Base-by-base conservation (phyloP, 768 basidiomycete species). In the Amanita molliuscula region DNA sequence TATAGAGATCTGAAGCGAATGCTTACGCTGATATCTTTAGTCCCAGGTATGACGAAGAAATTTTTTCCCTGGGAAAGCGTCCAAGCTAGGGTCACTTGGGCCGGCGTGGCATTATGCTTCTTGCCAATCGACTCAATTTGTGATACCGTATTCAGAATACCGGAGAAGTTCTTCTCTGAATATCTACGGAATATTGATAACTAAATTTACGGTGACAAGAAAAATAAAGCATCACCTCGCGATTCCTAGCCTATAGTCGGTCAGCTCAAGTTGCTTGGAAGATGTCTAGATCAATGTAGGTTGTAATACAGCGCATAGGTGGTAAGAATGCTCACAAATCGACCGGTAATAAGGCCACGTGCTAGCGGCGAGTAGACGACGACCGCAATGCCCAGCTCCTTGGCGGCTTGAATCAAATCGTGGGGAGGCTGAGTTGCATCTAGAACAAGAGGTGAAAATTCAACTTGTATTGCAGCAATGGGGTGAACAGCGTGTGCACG, bases 291-390 rank as follows among this genome's bases (percentile, higher is more conserved):
- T 20, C 9, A 23, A 21, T 9, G 18, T 33, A 21, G 42, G 37
- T 34, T n/a, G 23, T 3, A 41, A 47, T 9, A 13, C 43, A 10
- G 20, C 6, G 40, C 29, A 6, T 16, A 34, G 33, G 31, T 44
- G 45, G 15, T 6, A n/a, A 25, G 5, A 44, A 10, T 9, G 54
- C 67, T 37, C 37, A 68, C 70, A 51, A 65, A 72, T 62, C 61
- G 63, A 13, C 77, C 77, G 1, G 74, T 75, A 40, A 75, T 55
- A 26, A 79, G 44, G 0, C 77, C 77, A 15, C 75, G 65, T 3
- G 69, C 74, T 29, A 78, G 65, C 0, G 78, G 78, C 21, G 69
- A 66, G 53, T 76, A 77, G 2, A 71, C 71, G 16, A 78, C 65
- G 43, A 76, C 64, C 2, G 67, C 60, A 18, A 75, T 62, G 4